phyloP scores from a whole-genome alignment of 2,329 filamentous ascomycete genomes.

The Orbilia ellipsospora region DNA sequence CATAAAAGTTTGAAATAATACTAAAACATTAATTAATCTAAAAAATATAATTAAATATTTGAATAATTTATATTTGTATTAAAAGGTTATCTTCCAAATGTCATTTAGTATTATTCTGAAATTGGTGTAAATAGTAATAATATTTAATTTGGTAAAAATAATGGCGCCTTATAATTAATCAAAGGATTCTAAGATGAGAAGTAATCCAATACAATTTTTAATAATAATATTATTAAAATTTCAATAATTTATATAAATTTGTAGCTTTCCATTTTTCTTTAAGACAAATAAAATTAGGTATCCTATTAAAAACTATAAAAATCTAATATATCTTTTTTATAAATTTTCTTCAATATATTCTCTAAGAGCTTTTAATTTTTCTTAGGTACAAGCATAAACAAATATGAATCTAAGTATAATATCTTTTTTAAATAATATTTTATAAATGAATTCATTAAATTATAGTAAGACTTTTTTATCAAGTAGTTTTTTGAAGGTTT shows the following conservation, averaged over 20 bases:
- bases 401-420: not conserved
- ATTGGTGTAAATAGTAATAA: constrained; percentile 20
- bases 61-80: constrained; percentile 16
- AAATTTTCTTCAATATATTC: constrained; percentile 14
- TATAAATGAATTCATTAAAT: constrained; percentile 10
- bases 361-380: not conserved
- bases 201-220: constrained; percentile 9
- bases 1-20: constrained; percentile 14
- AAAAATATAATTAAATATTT: constrained; percentile 14
- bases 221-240: constrained; percentile 14
- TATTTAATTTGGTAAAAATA: constrained; percentile 15
- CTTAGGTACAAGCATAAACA: not conserved
- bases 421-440: not conserved
- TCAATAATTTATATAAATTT: constrained; percentile 9
- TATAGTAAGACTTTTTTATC: not conserved
- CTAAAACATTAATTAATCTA: constrained; percentile 14
- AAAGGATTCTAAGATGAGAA: not conserved
- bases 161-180: not conserved
- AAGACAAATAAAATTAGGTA: constrained; percentile 10
- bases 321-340: not conserved
- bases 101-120: constrained; percentile 4
- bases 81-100: constrained; percentile 1
- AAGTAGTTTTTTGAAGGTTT: too few relatives aligned
- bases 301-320: not conserved
- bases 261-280: constrained; percentile 5